phyloP scores from a whole-genome alignment of 2,329 filamentous ascomycete genomes.

The Calonectria fujianensis region DNA sequence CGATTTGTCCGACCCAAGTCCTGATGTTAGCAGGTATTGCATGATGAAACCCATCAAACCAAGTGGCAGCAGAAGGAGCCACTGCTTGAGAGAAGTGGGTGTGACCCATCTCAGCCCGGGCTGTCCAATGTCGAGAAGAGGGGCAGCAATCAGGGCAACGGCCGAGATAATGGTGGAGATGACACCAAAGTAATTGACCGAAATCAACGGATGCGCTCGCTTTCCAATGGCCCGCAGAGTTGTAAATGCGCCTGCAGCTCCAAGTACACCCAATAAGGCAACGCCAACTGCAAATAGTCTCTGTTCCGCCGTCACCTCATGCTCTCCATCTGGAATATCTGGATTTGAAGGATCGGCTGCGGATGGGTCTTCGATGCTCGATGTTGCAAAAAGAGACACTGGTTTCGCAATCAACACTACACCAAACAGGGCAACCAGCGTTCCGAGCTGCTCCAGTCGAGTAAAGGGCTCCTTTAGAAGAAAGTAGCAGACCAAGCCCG shows the following conservation, averaged over 20 bases:
- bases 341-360: constrained; percentile 44
- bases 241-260: constrained; percentile 83
- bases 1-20: constrained; percentile 82
- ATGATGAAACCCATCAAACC: constrained; percentile 86
- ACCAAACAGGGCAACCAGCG: constrained; percentile 83
- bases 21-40: constrained; percentile 90
- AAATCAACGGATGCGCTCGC: constrained; percentile 87
- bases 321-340: constrained; percentile 57
- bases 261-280: constrained; percentile 85
- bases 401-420: constrained; percentile 90
- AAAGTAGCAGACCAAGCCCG: constrained; percentile 87
- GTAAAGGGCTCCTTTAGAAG: constrained; percentile 86
- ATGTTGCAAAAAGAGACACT: constrained; percentile 69
- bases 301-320: constrained; percentile 74
- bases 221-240: constrained; percentile 87
- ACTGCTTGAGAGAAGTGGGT: constrained; percentile 70
- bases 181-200: constrained; percentile 87
- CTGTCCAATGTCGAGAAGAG: constrained; percentile 66
- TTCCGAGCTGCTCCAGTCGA: constrained; percentile 84
- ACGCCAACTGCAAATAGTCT: constrained; percentile 82
- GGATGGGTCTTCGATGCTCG: constrained; percentile 46
- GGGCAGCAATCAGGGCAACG: constrained; percentile 73
- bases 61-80: constrained; percentile 80
- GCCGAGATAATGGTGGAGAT: constrained; percentile 82
- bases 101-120: constrained; percentile 67